Conservation (phyloP, 2,329 filamentous ascomycete genomes). For the Colletotrichum euphorbiae region DNA sequence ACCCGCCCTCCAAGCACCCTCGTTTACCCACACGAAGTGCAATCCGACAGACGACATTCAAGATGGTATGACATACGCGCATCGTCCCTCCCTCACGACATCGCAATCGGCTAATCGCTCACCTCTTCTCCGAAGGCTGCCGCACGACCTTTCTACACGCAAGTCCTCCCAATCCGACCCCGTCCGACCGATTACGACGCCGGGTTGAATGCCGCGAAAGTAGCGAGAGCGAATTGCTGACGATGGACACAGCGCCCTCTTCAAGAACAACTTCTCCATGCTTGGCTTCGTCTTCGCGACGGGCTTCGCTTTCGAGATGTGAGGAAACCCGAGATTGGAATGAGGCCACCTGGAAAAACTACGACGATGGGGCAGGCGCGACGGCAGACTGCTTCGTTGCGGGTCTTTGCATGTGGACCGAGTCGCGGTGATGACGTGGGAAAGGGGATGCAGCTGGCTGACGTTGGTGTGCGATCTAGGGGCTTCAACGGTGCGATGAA, state of each 20-base stretch:
- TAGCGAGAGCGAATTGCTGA: not conserved
- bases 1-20: conserved; percentile 35
- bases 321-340: conserved; percentile 52
- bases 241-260: conserved; percentile 71
- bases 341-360: not conserved
- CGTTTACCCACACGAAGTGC: conserved; percentile 31
- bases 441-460: conserved; percentile 4
- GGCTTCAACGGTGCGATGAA: conserved; percentile 86
- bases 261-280: conserved; percentile 91
- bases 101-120: conserved; percentile 51
- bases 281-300: conserved; percentile 85
- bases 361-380: not conserved
- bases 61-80: conserved; percentile 50
- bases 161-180: conserved; percentile 45
- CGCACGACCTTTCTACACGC: conserved; percentile 53
- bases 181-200: not conserved
- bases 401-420: not conserved
- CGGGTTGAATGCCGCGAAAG: not conserved
- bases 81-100: not conserved
- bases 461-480: conserved; percentile 59
- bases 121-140: conserved; percentile 48
- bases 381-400: not conserved
- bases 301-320: conserved; percentile 96
- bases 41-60: conserved; percentile 41
- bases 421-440: not conserved